Conservation (phyloP, 306 rosid species). For the Heteromeles arbutifolia region DNA sequence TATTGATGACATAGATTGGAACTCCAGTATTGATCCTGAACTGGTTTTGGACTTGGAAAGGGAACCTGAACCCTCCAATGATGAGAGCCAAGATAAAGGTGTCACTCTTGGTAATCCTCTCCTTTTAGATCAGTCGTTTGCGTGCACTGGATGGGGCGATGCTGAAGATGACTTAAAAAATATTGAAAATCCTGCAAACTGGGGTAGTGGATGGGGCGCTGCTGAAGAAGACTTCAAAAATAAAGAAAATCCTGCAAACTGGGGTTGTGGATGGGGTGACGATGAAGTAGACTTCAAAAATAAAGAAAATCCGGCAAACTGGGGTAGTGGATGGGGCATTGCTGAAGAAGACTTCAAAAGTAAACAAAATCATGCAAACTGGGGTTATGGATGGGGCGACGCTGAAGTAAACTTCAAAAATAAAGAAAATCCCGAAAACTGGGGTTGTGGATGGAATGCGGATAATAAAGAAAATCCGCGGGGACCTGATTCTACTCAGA, state of each 20-base stretch:
- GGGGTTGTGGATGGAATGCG: constrained; percentile 20
- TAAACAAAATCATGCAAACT: constrained; percentile 11
- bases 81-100: constrained; percentile 10
- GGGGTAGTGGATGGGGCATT: constrained; percentile 18
- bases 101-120: constrained; percentile 31
- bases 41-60: constrained; percentile 52
- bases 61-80: constrained; percentile 21
- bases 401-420: constrained; percentile 25
- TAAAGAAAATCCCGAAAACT: constrained; percentile 14
- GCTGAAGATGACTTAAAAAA: not conserved
- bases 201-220: too few species aligned
- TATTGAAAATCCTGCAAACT: too few species aligned
- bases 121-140: constrained; percentile 31
- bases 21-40: constrained; percentile 44
- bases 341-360: not conserved
- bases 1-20: constrained; percentile 66
- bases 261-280: too few species aligned
- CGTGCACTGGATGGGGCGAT: constrained; percentile 48
- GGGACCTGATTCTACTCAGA: constrained; percentile 16
- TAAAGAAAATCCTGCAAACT: too few species aligned
- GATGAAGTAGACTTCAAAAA: constrained; percentile 24
- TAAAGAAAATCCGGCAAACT: constrained; percentile 15
- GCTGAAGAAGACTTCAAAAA: too few species aligned
- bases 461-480: constrained; percentile 29
- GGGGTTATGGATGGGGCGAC: constrained; percentile 38